These are phyloP conservation scores for Nannochloropsis salina DNA, from an alignment of 108 stramenopile genomes.

Conservation along the genomic window DNA sequence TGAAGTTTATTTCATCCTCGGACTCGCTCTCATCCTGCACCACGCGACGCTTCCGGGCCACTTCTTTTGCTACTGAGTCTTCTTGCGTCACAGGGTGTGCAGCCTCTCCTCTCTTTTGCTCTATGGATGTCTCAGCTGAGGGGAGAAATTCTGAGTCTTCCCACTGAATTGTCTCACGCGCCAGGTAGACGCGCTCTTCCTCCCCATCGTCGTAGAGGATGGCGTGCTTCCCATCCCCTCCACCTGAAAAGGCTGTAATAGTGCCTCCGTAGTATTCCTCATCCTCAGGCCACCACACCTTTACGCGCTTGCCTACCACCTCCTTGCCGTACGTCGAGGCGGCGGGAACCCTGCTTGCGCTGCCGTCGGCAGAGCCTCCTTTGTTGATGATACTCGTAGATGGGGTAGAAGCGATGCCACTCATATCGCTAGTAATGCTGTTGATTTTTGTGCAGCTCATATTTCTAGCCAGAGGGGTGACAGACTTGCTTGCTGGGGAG, in stretches of 20 bases:
- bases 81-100: background rate
- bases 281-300: conserved; percentile 47
- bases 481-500: background rate
- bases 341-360: background rate
- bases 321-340: background rate
- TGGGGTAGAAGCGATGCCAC: background rate
- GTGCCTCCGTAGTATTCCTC: conserved; percentile 44
- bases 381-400: too few species aligned
- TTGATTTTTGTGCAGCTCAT: background rate
- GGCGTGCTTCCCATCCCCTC: conserved; percentile 34
- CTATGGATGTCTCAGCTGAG: background rate
- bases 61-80: background rate
- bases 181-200: conserved; percentile 39
- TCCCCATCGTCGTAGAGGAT: conserved; percentile 49
- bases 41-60: background rate
- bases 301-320: conserved; percentile 41
- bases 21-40: conserved; percentile 12
- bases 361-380: background rate
- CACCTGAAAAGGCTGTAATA: conserved; percentile 25
- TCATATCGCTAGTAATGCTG: background rate
- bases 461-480: background rate
- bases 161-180: conserved; percentile 24
- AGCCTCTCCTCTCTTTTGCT: background rate
- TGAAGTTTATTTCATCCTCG: background rate
- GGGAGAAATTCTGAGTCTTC: background rate